A percentile compares a stretch with the other conserved stretches of the same genome.
phyloP scores from a whole-genome alignment of 805 yeast genomes.

The Yarrowia bubula region DNA sequence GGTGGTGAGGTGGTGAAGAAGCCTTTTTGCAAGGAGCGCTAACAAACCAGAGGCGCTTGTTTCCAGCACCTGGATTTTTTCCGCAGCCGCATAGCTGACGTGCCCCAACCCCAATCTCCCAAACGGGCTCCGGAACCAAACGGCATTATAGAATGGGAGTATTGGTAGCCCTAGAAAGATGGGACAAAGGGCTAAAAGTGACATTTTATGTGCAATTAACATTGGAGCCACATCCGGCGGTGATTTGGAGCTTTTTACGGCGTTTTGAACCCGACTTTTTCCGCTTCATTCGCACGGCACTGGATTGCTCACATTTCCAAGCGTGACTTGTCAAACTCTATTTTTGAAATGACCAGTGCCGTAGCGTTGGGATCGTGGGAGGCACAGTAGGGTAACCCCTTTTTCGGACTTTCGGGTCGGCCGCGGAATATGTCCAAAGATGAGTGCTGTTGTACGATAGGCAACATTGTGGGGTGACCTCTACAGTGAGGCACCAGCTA shows the following conservation, averaged over 20 bases:
- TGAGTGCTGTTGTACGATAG: no score
- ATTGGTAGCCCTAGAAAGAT: not conserved
- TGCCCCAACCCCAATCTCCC: conserved; percentile 21
- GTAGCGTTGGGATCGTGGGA: not conserved
- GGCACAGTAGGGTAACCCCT: not conserved
- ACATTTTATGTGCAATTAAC: no score
- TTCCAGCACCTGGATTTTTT: conserved; percentile 2
- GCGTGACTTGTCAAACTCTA: not conserved
- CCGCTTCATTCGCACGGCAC: not conserved
- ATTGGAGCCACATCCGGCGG: no score
- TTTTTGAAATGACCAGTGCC: not conserved
- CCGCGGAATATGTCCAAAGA: no score
- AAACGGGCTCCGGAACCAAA: conserved; percentile 4
- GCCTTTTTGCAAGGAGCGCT: no score
- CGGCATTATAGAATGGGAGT: not conserved
- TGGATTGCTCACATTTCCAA: conserved; percentile 5
- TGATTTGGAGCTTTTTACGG: not conserved
- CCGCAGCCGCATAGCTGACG: conserved; percentile 21
- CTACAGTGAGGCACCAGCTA: no score
- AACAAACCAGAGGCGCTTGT: no score
- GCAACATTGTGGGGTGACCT: no score
- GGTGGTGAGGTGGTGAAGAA: no score
- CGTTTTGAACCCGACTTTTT: not conserved
- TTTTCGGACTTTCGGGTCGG: not conserved
- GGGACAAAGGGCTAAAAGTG: no score